Evolutionary conservation across 192 early-diverging fungal species (phyloP).

Genomic region (Oehlia diaphana): DNA sequence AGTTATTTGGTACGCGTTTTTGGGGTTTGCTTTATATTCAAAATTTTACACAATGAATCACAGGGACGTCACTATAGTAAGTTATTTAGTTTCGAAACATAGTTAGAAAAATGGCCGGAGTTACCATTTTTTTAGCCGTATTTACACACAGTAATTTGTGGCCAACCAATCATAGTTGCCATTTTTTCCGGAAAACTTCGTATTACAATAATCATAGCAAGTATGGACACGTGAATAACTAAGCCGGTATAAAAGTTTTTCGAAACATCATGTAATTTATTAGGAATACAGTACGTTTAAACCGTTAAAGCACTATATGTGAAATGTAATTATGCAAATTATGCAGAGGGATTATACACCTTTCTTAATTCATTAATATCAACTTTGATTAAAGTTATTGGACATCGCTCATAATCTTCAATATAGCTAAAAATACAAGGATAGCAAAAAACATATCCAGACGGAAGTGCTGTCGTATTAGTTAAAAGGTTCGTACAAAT

Average conservation of each 20-base stretch:
- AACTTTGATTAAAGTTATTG: slow-evolving; percentile 67
- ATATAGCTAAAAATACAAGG: slow-evolving; percentile 81
- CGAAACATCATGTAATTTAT: too few species aligned
- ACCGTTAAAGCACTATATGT: too few species aligned
- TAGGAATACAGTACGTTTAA: too few species aligned
- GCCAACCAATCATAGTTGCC: background rate
- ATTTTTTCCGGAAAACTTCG: slow-evolving; percentile 22
- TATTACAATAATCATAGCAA: too few species aligned
- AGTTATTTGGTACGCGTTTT: background rate
- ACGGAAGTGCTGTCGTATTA: slow-evolving; percentile 83
- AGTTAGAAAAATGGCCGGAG: background rate
- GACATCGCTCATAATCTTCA: slow-evolving; percentile 70
- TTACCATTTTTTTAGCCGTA: background rate
- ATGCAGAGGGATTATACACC: slow-evolving; percentile 53
- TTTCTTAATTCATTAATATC: slow-evolving; percentile 62
- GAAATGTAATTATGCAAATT: slow-evolving; percentile 15
- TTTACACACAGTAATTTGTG: background rate
- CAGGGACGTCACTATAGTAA: background rate
- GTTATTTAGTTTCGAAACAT: background rate
- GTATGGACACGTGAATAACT: too few species aligned
- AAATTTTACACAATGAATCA: background rate
- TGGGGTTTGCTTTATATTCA: background rate
- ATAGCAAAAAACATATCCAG: slow-evolving; percentile 95
- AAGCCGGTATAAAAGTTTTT: too few species aligned
- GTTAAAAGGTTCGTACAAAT: slow-evolving; percentile 70